Base-by-base conservation (phyloP, 2,329 filamentous ascomycete species). In the Penicillium expansum region DNA sequence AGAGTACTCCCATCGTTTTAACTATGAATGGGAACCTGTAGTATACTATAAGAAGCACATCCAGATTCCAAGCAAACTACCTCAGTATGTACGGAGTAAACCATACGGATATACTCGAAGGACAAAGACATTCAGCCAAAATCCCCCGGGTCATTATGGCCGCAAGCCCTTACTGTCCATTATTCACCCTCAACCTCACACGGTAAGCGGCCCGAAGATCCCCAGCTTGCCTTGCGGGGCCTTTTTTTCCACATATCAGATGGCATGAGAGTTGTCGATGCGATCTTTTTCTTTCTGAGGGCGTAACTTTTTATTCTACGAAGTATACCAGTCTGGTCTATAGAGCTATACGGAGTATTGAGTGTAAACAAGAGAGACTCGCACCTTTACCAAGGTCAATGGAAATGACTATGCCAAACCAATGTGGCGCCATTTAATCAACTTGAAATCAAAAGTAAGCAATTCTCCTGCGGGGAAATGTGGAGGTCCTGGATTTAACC, bases 191-290 rank as follows among this genome's bases (percentile, higher is more conserved):
- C 16, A 22, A 24, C 53, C 48, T 47, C 51, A 35, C 37, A 35
- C 22, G 58, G 60, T 57, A 61, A 54, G 29, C 45, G 45, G 53
- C 42, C 29, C 52, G 63, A 59, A 27, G 61, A 66, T 66, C 64
- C 44, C 48, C 39, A 54, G 56, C 37, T 50, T 37, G 5, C 22
- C 14, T 35, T 33, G 48, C 48, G n/a, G 59, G 58, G 42, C 61
- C 48, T 57, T 49, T 62, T 66, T 65, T 63, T 62, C 64, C 64
- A 53, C 52, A 56, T 66, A 57, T 62, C 48, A 57, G 39, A 65
- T 51, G 33, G 55, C 57, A 42, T 9, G 39, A 45, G n/a, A 24
- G 38, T 45, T 38, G 22, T 11, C 13, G 8, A 20, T 13, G 5
- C 20, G 22, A n/a, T 27, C 13, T 27, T 24, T 16, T 42, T 2